Evolutionary conservation across 192 early-diverging fungal species (phyloP).

Genomic region (Podila epigama): DNA sequence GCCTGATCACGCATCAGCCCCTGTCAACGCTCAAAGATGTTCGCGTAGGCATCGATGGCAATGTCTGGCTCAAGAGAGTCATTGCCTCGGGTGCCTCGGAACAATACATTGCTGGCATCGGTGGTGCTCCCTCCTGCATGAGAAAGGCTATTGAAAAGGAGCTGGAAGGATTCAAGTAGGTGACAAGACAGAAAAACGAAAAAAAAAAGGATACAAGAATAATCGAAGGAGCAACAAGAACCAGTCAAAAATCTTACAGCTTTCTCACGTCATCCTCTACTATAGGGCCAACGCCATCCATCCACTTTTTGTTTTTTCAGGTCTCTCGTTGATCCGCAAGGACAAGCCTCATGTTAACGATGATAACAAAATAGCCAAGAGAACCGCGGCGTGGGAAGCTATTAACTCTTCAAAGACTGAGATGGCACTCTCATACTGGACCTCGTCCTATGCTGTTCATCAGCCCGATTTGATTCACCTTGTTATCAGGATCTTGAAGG

Average conservation of each 20-base stretch:
- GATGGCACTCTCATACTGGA: conserved; percentile 66
- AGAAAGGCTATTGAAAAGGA: conserved; percentile 70
- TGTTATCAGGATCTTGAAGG: conserved; percentile 74
- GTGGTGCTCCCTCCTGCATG: conserved; percentile 68
- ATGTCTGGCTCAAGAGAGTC: conserved; percentile 79
- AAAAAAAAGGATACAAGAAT: neutral
- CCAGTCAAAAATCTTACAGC: neutral
- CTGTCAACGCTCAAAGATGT: conserved; percentile 67
- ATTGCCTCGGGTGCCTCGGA: conserved; percentile 59
- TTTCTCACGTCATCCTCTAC: neutral
- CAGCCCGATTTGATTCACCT: conserved; percentile 70
- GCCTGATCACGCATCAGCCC: conserved; percentile 32
- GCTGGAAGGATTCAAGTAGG: conserved; percentile 67
- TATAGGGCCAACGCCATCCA: conserved; percentile 68
- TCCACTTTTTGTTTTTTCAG: conserved; percentile 82
- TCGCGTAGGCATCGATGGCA: conserved; percentile 81
- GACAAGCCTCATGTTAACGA: conserved; percentile 73
- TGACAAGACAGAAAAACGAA: neutral
- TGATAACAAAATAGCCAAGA: conserved; percentile 64
- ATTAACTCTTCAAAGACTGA: conserved; percentile 67
- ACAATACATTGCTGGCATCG: conserved; percentile 66
- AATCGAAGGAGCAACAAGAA: neutral
- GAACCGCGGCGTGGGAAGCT: conserved; percentile 74
- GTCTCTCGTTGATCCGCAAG: conserved; percentile 72
- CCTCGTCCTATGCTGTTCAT: conserved; percentile 55